Evolutionary conservation across 2,329 filamentous ascomycete genomes (phyloP), one percentile per base, ranked within the genome.

Genomic region (Zymoseptoria tritici): DNA sequence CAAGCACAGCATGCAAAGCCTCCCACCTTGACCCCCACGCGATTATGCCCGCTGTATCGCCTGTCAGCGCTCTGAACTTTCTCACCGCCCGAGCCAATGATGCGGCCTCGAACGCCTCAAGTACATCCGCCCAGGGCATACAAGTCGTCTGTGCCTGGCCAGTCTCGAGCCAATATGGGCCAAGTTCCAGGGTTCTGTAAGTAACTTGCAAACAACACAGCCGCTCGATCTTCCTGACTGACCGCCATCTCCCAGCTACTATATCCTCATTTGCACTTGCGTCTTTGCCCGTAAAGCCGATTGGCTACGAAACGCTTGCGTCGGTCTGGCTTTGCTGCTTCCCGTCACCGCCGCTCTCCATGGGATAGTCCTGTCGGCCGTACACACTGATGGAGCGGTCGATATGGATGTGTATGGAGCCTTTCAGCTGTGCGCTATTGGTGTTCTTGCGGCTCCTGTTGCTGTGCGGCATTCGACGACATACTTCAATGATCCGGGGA

Each of bases 351-450:
- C 85, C 31, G 83, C 85, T 7, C 68, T 88, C 3, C 86, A 89
- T 62, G 83, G 77, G 26, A 83, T 88, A 64, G 81, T 85, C 11
- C 77, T 88, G 6, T 81, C 84, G 0, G 77, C 78, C 2, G 65
- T 85, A 9, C 85, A 88, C 68, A 76, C 79, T n/a, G 75, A 83
- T 59, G 77, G 85, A 85, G 65, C 83, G 13, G 80, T 87, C 13
- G 85, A 88, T 66, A 83, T 89, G 80, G 86, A 89, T 64, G 76
- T 88, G 3, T 89, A 82, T 59, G 86, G 86, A 1, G 84, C 85
- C 8, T 87, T 88, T 62, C 86, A 89, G 64, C 70, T 88, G 0
- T 88, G 85, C 60, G 79, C 85, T 0, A 85, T 89, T 46, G 85
- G 84, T 11, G 84, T 88, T 16, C 66, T 89, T 3, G 83, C 84